Evolutionary conservation across 2,329 filamentous ascomycete genomes (phyloP).

Genomic region (Aspergillus neoniger): DNA sequence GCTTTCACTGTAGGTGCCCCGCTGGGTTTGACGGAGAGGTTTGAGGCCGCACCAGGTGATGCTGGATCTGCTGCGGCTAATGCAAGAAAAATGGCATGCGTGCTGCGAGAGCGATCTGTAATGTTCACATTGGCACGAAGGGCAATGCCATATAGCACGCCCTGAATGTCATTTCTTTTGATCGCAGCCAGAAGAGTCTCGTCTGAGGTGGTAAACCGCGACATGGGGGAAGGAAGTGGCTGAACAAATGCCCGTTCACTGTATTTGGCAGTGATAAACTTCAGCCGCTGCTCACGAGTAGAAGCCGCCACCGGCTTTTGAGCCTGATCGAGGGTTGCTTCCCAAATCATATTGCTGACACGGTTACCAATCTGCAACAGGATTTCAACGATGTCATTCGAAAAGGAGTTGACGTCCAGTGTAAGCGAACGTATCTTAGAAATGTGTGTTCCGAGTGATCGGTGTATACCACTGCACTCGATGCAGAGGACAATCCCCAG

Average conservation of each 20-base stretch:
- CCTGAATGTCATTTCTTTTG: constrained; percentile 94
- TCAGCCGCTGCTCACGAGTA: constrained; percentile 85
- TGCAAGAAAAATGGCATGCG: constrained; percentile 86
- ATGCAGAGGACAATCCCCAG: constrained; percentile 95
- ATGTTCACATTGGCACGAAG: constrained; percentile 85
- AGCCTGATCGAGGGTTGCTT: constrained; percentile 74
- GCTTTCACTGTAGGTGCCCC: constrained; percentile 44
- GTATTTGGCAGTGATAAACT: constrained; percentile 94
- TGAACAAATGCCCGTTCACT: constrained; percentile 80
- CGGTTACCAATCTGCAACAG: constrained; percentile 89
- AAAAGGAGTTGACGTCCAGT: constrained; percentile 93
- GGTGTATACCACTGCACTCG: constrained; percentile 96
- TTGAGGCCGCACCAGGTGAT: constrained; percentile 58
- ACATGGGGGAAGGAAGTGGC: constrained; percentile 69
- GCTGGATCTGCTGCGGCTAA: constrained; percentile 91
- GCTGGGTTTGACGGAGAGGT: constrained; percentile 29
- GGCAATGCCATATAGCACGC: constrained; percentile 86
- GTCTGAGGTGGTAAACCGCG: constrained; percentile 75
- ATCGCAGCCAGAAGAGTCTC: constrained; percentile 89
- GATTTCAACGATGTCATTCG: constrained; percentile 93
- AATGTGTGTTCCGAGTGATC: constrained; percentile 94
- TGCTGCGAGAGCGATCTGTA: constrained; percentile 80
- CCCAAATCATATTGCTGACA: constrained; percentile 96
- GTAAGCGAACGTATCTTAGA: constrained; percentile 96
- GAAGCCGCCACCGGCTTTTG: constrained; percentile 75